Evolutionary conservation across 352 stramenopile genomes (phyloP), one percentile per base, ranked within the genome.

Genomic region (Phytophthora tubulina): DNA sequence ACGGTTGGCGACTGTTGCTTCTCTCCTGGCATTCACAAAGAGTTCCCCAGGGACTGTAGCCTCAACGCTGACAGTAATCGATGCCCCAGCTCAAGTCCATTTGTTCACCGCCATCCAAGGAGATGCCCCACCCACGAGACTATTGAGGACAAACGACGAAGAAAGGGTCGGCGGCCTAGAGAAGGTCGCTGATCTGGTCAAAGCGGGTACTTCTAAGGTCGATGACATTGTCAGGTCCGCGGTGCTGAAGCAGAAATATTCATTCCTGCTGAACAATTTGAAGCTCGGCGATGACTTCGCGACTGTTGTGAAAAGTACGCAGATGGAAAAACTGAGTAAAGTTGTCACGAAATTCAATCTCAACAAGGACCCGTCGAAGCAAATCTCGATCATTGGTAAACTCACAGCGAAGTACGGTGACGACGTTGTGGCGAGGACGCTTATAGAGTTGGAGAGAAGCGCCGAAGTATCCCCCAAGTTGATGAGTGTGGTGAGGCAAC

Each of bases 281-380:
- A 2, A 44, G 0, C 38, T 44, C 38, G 38, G 38, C 8, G 38
- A 44, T 4, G 38, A 49, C 2, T 6, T 27, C n/a, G 42, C 3
- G 1, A 0, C 13, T 7, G 42, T 27, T 27, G 11, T 31, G 49
- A 78, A 30, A 57, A 70, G 17, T 66, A 69, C 21, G 21, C 21
- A 6, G 49, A 78, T 39, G 65, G 15, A 2, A 1, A 49, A 11
- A 3, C 2, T 49, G 11, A 21, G 21, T 21, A 21, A 21, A 21
- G 0, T 21, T 21, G 21, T 21, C 21, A 21, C 42, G 14, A 49
- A 49, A 1, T 49, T 49, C 42, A 49, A 49, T 30, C 6, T 31
- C 42, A 31, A 51, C 45, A 51, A 33, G 27, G 2, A 30, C 27
- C 45, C 45, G 0, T 1, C 4, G 3, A 35, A 14, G 0, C n/a